Conservation (phyloP, 306 rosid genomes). For the Fragaria iinumae region DNA sequence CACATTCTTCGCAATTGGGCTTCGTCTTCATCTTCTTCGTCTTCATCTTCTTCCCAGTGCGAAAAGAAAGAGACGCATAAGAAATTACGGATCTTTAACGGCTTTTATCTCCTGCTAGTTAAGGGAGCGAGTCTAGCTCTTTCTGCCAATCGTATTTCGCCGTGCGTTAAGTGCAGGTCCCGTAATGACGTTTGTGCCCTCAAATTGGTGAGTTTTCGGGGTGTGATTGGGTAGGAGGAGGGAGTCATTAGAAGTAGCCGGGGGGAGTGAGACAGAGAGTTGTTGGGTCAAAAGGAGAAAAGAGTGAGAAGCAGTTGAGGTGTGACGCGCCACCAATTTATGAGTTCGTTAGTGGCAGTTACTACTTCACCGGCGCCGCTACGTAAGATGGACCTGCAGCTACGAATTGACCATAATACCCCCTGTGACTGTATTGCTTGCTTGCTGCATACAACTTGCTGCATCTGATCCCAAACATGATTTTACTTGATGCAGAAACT, state of each 20-base stretch:
- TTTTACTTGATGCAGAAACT: neutral
- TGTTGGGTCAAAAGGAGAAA: neutral
- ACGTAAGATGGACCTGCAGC: neutral
- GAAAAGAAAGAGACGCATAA: neutral
- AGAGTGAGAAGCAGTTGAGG: constrained; percentile 7
- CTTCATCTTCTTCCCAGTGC: constrained; percentile 17
- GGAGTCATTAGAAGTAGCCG: neutral
- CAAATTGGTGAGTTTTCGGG: neutral
- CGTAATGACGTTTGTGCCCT: neutral
- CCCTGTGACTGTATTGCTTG: neutral
- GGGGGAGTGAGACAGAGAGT: neutral
- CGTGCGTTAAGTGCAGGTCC: neutral
- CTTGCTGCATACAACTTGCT: neutral
- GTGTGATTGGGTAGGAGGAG: neutral
- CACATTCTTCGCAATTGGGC: neutral
- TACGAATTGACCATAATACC: neutral
- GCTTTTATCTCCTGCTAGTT: neutral
- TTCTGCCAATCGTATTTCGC: neutral
- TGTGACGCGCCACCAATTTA: neutral
- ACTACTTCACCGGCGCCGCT: neutral
- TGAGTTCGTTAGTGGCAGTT: constrained; percentile 10
- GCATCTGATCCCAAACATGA: constrained; percentile 4
- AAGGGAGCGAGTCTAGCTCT: neutral
- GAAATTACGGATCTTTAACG: neutral
- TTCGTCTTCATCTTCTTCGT: constrained; percentile 22